phyloP scores from a whole-genome alignment of 1,139 yeast genomes.

The Pichia sp. region DNA sequence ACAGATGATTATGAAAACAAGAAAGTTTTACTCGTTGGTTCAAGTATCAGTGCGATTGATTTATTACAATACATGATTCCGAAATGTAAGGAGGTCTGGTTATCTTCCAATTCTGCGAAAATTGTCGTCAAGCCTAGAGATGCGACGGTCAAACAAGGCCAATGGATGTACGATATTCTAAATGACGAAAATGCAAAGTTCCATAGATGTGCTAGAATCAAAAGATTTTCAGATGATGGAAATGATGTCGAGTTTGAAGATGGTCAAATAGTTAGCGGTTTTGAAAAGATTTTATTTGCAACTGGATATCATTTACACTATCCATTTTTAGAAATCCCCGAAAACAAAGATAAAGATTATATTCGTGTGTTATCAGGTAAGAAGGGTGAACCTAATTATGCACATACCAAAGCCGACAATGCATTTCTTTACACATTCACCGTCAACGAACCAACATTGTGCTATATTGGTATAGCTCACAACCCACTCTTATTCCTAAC shows the following conservation, averaged over 20 bases:
- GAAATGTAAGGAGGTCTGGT: constrained; percentile 24
- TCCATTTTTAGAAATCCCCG: constrained; percentile 36
- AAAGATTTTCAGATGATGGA: constrained; percentile 14
- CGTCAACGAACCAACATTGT: constrained; percentile 44
- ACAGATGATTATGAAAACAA: constrained; percentile 35
- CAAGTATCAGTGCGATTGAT: constrained; percentile 51
- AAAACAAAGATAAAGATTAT: constrained; percentile 23
- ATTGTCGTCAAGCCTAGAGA: neutral
- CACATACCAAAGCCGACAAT: constrained; percentile 31
- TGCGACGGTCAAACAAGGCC: neutral
- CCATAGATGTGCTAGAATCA: constrained; percentile 12
- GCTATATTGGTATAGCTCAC: constrained; percentile 39
- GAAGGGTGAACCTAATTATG: constrained; percentile 19
- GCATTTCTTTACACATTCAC: constrained; percentile 41
- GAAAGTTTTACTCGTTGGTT: constrained; percentile 50
- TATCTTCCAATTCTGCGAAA: neutral
- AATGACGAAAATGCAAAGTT: neutral
- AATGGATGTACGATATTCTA: constrained; percentile 3
- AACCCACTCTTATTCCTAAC: constrained; percentile 43
- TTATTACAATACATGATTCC: constrained; percentile 50
- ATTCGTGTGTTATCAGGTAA: constrained; percentile 23
- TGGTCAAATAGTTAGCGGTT: constrained; percentile 35
- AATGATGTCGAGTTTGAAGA: constrained; percentile 35
- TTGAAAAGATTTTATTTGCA: constrained; percentile 42
- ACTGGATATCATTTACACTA: constrained; percentile 46